Evolutionary conservation across 2,329 filamentous ascomycete genomes (phyloP).

Genomic region (Moelleriella libera): DNA sequence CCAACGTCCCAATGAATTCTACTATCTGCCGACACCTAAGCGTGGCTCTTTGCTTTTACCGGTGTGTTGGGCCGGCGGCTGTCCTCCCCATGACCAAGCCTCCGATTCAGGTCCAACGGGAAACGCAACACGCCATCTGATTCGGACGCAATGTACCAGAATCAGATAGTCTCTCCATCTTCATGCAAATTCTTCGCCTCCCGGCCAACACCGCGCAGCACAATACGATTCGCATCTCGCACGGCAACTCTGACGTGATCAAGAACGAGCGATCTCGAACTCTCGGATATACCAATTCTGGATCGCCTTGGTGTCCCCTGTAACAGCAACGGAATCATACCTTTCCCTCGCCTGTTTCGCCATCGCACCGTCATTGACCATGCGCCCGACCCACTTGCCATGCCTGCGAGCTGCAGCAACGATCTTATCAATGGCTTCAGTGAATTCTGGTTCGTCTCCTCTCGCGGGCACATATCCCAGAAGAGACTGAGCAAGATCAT

Average conservation of each 20-base stretch:
- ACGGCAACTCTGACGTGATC: not conserved
- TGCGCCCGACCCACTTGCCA: constrained; percentile 34
- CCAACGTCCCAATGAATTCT: no score
- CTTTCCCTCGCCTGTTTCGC: constrained; percentile 21
- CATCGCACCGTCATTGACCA: constrained; percentile 28
- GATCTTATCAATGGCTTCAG: constrained; percentile 29
- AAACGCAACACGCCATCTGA: no score
- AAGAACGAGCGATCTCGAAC: constrained; percentile 22
- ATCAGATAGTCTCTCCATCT: no score
- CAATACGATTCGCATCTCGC: not conserved
- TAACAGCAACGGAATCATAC: constrained; percentile 29
- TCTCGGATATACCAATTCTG: constrained; percentile 33
- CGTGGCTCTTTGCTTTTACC: no score
- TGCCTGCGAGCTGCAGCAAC: constrained; percentile 28
- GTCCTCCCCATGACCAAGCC: no score
- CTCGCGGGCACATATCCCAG: constrained; percentile 29
- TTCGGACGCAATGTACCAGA: no score
- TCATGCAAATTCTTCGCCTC: no score
- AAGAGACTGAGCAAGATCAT: constrained; percentile 22
- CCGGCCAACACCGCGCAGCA: not conserved
- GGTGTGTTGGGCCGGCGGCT: no score
- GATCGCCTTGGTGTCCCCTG: constrained; percentile 29
- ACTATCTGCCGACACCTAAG: no score
- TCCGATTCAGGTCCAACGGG: no score
- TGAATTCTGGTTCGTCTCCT: constrained; percentile 32